These are phyloP conservation scores for Flaveria linearis DNA, from an alignment of 129 eudicot genomes.

Conservation along the genomic window DNA sequence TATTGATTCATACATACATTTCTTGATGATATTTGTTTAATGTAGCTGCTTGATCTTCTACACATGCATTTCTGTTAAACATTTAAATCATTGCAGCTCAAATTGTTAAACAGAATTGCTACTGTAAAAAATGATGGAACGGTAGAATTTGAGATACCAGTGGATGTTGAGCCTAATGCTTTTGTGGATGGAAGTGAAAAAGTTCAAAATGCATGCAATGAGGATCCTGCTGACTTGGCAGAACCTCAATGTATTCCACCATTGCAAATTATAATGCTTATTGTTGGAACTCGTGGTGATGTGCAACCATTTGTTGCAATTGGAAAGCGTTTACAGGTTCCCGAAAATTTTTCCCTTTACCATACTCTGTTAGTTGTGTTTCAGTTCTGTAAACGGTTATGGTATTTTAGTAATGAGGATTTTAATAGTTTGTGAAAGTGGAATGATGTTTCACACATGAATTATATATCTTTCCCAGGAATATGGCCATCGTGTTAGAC, in stretches of 20 bases:
- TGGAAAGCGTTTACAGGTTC: slow-evolving; percentile 90
- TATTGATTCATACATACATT: slow-evolving; percentile 4
- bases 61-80: slow-evolving; percentile 32
- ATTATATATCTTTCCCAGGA: slow-evolving; percentile 56
- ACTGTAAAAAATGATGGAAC: slow-evolving; percentile 95
- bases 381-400: slow-evolving; percentile 14
- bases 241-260: slow-evolving; percentile 84
- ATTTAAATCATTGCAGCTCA: slow-evolving; percentile 81
- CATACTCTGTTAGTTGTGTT: not conserved
- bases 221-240: slow-evolving; percentile 60
- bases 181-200: slow-evolving; percentile 41
- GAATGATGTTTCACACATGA: slow-evolving; percentile 17
- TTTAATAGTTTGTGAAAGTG: slow-evolving; percentile 26
- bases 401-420: slow-evolving; percentile 1
- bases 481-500: slow-evolving; percentile 97
- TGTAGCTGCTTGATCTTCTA: slow-evolving; percentile 20
- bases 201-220: slow-evolving; percentile 49
- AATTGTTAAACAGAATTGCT: slow-evolving; percentile 94
- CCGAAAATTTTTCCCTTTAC: slow-evolving; percentile 3
- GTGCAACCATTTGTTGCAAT: slow-evolving; percentile 98
- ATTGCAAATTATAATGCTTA: slow-evolving; percentile 84
- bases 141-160: slow-evolving; percentile 90
- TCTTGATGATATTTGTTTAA: slow-evolving; percentile 5
- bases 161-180: slow-evolving; percentile 62
- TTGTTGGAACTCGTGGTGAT: slow-evolving; percentile 99